Base-by-base conservation (phyloP, 2,329 filamentous ascomycete genomes). In the Dactylellina sp. region DNA sequence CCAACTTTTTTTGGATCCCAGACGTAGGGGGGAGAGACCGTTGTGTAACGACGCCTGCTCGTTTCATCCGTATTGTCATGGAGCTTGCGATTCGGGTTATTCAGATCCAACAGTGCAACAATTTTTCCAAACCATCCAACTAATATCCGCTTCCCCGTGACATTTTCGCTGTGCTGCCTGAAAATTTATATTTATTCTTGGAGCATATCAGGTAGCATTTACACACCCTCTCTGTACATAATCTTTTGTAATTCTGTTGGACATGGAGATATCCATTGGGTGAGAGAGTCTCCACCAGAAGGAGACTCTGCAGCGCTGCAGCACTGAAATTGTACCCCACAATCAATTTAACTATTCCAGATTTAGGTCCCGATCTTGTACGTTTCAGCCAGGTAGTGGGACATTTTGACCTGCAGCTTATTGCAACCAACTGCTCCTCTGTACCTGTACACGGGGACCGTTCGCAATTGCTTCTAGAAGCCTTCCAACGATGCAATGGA, bases 31-130 rank as follows among this genome's bases (percentile, higher is more conserved):
- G n/a, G 35, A 37, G 46, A 52, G 42, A 18, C 39, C 42, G 20
- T 35, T 62, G 59, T 62, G 59, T 62, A 62, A 62, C 59, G 50
- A 32, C n/a, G 18, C 6, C 20, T 22, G 42, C 12, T 22, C 20
- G 42, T 46, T 46, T 46, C 18, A 22, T 22, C 42, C 12, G 42
- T 22, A 46, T 46, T 16, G 18, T 22, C 42, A 46, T 46, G 42
- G 42, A 46, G 16, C 42, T n/a, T 14, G 9, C 5, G 37, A 40
- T 40, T 40, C 37, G 37, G 37, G n/a, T 40, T 16, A 16, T 40
- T 14, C 37, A 16, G n/a, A 40, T 40, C 11, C 37, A 40, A 40
- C 37, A 40, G 6, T 40, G 12, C 37, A 16, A 16, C n/a, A 14
- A 40, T 40, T 16, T 40, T 40, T 40, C 14, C 9, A 40, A 40